A percentile compares a stretch with the other conserved stretches of the same genome.
phyloP scores from a whole-genome alignment of 352 stramenopile genomes.

The Pythium aristosporum region DNA sequence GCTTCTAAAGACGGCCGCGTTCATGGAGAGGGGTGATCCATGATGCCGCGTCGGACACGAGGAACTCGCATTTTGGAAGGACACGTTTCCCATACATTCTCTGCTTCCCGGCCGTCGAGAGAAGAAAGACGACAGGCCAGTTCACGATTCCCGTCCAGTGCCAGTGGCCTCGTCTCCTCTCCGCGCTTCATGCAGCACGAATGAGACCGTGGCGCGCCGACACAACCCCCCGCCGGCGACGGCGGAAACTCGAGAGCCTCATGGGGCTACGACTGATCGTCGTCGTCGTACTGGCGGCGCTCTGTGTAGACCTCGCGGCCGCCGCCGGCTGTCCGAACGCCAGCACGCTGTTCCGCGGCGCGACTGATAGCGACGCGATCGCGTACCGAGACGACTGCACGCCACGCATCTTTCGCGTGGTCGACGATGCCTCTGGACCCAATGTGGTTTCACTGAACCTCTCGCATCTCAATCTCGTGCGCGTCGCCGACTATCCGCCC shows the following conservation, averaged over 20 bases:
- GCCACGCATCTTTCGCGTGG: conserved; percentile 42
- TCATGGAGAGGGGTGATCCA: background rate
- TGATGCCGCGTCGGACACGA: conserved; percentile 14
- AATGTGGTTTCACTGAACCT: conserved; percentile 53
- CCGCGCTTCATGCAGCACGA: background rate
- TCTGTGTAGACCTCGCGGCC: background rate
- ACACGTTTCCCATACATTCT: background rate
- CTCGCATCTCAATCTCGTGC: conserved; percentile 54
- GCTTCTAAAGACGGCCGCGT: background rate
- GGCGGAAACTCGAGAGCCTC: background rate
- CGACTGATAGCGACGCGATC: conserved; percentile 36
- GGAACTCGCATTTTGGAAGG: no score
- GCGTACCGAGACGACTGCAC: conserved; percentile 54
- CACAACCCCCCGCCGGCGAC: background rate
- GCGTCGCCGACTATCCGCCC: conserved; percentile 47
- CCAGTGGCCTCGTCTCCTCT: background rate
- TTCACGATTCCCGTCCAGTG: background rate
- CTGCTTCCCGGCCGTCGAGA: background rate
- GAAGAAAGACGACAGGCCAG: background rate
- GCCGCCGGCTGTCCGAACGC: conserved; percentile 1
- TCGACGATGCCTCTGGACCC: conserved; percentile 22
- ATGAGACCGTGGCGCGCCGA: conserved; percentile 1
- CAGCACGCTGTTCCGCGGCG: conserved; percentile 43
- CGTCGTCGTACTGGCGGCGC: background rate
- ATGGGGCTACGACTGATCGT: background rate